Base-by-base conservation (phyloP, 331 rosid species). In the Stylosanthes scabra region DNA sequence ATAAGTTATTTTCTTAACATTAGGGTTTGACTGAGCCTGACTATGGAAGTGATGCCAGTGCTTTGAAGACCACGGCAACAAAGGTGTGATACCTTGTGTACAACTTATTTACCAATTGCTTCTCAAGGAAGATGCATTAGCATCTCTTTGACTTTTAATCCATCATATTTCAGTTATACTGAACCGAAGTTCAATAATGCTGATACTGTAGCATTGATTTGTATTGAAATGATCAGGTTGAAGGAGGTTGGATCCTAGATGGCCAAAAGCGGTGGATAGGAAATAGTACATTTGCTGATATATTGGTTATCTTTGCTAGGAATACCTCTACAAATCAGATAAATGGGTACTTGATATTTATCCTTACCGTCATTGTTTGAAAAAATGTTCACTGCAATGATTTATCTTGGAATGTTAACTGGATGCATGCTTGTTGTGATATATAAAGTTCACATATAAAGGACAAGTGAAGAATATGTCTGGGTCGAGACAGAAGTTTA, bases 191-290 rank as follows among this genome's bases (percentile, higher is more conserved):
- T 68, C 64, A 40, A 59, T 25, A 54, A 31, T 73, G 45, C 31
- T 29, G 42, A 44, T 71, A 5, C 2, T 27, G 16, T 63, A 44
- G 34, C 63, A 15, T 61, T 58, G 54, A 25, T 66, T 72, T 74
- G 13, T 47, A 12, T 73, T 74, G 80, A 54, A 84, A 79, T 71
- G 42, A 82, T 77, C 76, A 91, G 96, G 97, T 89, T 66, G 83
- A 82, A 73, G 90, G 97, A 49, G 97, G 96, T 74, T 92, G 96
- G 97, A 72, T 89, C 29, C 83, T 92, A 68, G 93, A 89, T 41
- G 97, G 96, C 68, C 93, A 85, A 81, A 92, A 92, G 80, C 86
- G 96, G 63, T 92, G 97, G 97, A 89, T 89, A 71, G 96, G 97
- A 65, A 92, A 92, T 79, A 85, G 92, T 83, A 92, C 94, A 46